These are phyloP conservation scores for Coemansia sp. DNA, from an alignment of 192 early-diverging fungal genomes.

Conservation along the genomic window DNA sequence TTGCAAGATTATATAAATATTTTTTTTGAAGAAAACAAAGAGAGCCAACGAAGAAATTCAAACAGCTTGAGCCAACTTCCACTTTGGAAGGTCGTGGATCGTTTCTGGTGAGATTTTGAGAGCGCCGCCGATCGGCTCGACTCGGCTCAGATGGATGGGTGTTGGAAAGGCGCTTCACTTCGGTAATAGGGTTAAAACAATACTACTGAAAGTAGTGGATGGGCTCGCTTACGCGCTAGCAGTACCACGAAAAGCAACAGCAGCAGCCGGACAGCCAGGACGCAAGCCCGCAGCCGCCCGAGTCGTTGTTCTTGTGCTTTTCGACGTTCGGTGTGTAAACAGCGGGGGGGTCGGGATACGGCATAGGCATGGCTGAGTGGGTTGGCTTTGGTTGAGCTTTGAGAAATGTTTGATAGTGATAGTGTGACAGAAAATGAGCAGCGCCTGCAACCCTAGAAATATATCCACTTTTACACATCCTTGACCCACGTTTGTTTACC, in stretches of 20 bases:
- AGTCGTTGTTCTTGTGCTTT: background rate
- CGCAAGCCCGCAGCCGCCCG: background rate
- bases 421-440: too few relatives aligned
- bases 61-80: too few relatives aligned
- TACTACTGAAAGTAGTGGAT: background rate
- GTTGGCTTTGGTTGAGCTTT: too few relatives aligned
- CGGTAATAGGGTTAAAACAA: background rate
- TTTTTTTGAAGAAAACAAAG: background rate
- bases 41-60: background rate
- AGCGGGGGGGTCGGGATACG: too few relatives aligned
- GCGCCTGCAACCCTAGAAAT: too few relatives aligned
- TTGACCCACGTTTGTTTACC: too few relatives aligned
- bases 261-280: background rate
- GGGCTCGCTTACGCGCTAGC: too few relatives aligned
- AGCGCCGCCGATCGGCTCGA: background rate
- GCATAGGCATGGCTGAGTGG: too few relatives aligned
- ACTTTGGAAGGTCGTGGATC: background rate
- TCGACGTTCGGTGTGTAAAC: too few relatives aligned
- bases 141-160: background rate
- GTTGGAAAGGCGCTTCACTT: background rate
- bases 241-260: slow-evolving; percentile 3
- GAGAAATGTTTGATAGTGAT: too few relatives aligned
- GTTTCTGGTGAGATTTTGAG: background rate
- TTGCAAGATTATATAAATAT: background rate
- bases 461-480: too few relatives aligned